Percentiles rank a stretch among this genome's conserved stretches.
phyloP scores from a whole-genome alignment of 106 monocot species.

The Allium sativum region DNA sequence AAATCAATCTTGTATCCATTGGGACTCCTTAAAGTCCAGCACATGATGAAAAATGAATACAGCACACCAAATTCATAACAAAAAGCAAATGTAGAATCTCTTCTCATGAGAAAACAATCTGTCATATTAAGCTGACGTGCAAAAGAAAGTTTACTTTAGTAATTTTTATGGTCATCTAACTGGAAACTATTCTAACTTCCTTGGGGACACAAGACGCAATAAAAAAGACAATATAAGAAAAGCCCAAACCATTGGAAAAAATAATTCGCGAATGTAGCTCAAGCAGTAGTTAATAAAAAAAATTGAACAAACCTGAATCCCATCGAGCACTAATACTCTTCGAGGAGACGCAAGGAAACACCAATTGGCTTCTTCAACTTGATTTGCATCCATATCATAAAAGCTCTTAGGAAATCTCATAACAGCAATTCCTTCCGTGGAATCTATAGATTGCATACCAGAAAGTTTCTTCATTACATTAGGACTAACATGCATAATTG shows the following conservation, averaged over 20 bases:
- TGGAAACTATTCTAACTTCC: too few relatives aligned
- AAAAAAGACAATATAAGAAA: too few relatives aligned
- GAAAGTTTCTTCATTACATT: conserved; percentile 87
- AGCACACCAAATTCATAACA: too few relatives aligned
- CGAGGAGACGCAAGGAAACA: conserved; percentile 32
- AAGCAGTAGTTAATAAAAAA: neutral
- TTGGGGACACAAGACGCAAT: too few relatives aligned
- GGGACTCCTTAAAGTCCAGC: too few relatives aligned
- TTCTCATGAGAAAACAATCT: too few relatives aligned
- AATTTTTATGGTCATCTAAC: too few relatives aligned
- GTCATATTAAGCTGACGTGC: too few relatives aligned
- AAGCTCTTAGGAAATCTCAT: conserved; percentile 71
- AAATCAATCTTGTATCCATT: too few relatives aligned
- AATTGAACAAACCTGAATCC: conserved; percentile 58
- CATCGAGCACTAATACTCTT: conserved; percentile 84
- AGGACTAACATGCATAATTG: conserved; percentile 48
- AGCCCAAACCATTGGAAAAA: neutral
- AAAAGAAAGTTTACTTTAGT: too few relatives aligned
- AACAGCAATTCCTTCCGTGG: conserved; percentile 64
- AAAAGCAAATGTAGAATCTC: too few relatives aligned
- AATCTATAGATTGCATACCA: conserved; percentile 71
- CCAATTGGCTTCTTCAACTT: conserved; percentile 15
- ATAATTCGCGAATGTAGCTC: neutral
- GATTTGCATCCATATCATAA: conserved; percentile 20
- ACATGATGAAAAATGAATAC: too few relatives aligned